Conservation (phyloP, 352 stramenopile species). For the Phytophthora idaei region DNA sequence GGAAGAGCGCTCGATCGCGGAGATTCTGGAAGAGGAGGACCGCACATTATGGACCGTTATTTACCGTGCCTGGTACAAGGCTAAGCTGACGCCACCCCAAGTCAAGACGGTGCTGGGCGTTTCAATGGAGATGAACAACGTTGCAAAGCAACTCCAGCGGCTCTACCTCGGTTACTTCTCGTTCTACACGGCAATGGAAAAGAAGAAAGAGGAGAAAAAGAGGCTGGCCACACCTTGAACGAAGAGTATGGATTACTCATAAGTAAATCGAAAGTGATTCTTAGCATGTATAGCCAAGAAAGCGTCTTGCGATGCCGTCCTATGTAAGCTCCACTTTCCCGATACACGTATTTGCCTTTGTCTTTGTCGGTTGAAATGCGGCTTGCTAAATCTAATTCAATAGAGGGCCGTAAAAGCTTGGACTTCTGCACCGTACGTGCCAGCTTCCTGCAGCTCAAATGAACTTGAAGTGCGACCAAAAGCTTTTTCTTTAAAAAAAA, state of each 20-base stretch:
- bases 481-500: too few species aligned
- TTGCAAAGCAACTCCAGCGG: slow-evolving; percentile 6
- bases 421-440: too few species aligned
- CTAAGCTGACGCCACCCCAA: slow-evolving; percentile 7
- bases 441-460: too few species aligned
- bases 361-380: too few species aligned
- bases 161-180: slow-evolving; percentile 26
- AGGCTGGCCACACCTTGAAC: background rate
- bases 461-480: too few species aligned
- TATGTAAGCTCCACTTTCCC: too few species aligned
- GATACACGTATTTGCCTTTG: too few species aligned
- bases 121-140: background rate
- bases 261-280: background rate
- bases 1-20: background rate
- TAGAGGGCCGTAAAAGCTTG: too few species aligned
- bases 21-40: background rate
- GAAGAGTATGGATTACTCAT: background rate
- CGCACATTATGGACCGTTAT: background rate
- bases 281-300: background rate
- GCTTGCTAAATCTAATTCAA: too few species aligned
- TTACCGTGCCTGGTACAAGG: slow-evolving; percentile 17
- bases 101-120: slow-evolving; percentile 6
- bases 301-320: background rate
- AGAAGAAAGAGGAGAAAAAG: background rate
- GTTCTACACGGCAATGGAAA: slow-evolving; percentile 13